A percentile compares a stretch with the other conserved stretches of the same genome.
These are phyloP conservation scores for Ichthyophonus hoferi DNA, from an alignment of 208 protist species.

Conservation along the genomic window DNA sequence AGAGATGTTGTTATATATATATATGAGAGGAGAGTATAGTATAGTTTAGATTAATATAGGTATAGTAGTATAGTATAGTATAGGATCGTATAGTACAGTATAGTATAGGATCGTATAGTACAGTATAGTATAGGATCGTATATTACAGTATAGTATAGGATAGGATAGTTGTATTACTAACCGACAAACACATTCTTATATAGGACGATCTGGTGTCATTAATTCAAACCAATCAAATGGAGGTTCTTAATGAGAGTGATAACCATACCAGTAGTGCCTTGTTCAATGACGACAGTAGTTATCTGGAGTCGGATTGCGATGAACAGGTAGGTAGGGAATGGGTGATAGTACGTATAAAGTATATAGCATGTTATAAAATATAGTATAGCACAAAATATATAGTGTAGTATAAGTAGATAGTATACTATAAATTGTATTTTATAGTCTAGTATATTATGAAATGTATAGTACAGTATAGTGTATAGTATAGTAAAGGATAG, in stretches of 20 bases:
- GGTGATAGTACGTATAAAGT: no score
- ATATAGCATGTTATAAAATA: no score
- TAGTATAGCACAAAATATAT: no score
- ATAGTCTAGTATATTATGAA: no score
- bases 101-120: background rate
- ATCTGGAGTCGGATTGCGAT: conserved; percentile 49
- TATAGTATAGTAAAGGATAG: no score
- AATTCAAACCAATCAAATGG: conserved; percentile 38
- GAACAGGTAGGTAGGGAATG: conserved; percentile 39
- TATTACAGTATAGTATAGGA: background rate
- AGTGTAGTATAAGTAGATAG: no score
- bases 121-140: background rate
- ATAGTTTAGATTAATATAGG: no score
- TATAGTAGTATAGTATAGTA: background rate
- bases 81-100: background rate
- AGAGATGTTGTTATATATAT: no score
- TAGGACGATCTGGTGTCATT: conserved; percentile 38
- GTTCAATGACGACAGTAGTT: conserved; percentile 38
- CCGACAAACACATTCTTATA: background rate
- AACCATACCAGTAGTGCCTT: conserved; percentile 34
- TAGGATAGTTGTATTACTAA: background rate
- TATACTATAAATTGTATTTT: no score
- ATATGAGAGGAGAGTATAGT: no score
- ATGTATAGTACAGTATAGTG: no score
- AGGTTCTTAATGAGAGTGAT: conserved; percentile 42